Base-by-base conservation (phyloP, 129 eudicot genomes). In the Ambrosia artemisiifolia region DNA sequence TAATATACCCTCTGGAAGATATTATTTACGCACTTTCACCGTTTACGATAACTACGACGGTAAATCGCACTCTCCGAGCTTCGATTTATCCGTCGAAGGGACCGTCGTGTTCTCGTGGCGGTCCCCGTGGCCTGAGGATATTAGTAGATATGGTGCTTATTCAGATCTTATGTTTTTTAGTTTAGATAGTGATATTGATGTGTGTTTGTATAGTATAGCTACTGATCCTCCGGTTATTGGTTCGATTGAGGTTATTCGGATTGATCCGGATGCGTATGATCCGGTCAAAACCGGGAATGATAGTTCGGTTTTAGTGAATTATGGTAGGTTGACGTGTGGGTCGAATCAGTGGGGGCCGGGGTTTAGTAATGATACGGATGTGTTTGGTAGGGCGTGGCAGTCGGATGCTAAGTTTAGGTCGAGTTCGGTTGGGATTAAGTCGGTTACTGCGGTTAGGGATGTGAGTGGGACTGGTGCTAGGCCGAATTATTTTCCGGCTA, bases 341-440 rank as follows among this genome's bases (percentile, higher is more conserved):
- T 83, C 92, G 18, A 77, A 40, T 12, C 99, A 90, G 49, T 95
- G 99, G 99, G 97, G 99, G 17, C 97, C 99, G 1, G 99, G 99
- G n/a, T 88, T 95, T 49, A 88, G 86, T 44, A 90, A 95, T 40
- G 99, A 95, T 49, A 82, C 88, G 1, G 99, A 95, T 57, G 53
- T 78, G 8, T 88, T 90, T 70, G 87, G 85, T 70, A 84, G 99
- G 48, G 86, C 96, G 0, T 95, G 99, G 99, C 99, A 90, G 71
- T 86, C 96, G 1, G 99, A 81, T 34, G 67, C 82, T 7, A 72
- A 60, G 6, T 90, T 85, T 74, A 77, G 89, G 75, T 69, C 83
- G 1, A 49, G 56, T 61, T 16, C 80, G 12, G 32, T 16, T 7
- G 82, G 84, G 2, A 43, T 87, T 44, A 77, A 82, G 54, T 76